Evolutionary conservation across 2,329 filamentous ascomycete species (phyloP), one percentile per base, ranked within the genome.

Genomic region (Aspergillus sp.): DNA sequence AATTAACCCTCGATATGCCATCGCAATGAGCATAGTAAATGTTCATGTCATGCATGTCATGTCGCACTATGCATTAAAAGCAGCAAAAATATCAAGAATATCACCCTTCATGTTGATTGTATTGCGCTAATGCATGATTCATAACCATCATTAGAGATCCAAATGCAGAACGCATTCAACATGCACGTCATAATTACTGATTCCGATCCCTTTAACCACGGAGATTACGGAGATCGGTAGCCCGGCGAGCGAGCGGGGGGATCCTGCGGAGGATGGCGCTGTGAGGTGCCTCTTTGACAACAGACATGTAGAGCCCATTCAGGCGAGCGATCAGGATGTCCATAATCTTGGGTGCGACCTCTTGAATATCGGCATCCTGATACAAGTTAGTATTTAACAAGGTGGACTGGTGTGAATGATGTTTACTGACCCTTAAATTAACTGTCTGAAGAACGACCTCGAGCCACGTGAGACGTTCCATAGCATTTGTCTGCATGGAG

Each of bases 311-410:
- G 19, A 83, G 75, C 30, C 72, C 74, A 54, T 86, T 82, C 47
- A 88, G 74, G 48, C 85, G 81, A 66, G 83, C 76, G 48, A 78
- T 79, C 46, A 88, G 74, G 56, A 86, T 80, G 33, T 85, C 82
- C 79, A 87, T 83, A 60, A 86, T 85, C 67, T 79, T 80, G 1
- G 83, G 82, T 12, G 81, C 79, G 17, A 86, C 80, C 55, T 85
- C 81, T 44, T 72, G 75, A 55, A 86, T 80, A 47, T 86, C 83
- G 40, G 74, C 66, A 61, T 84, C 80, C 80, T 83, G 58, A 41
- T 41, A 39, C 8, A 47, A 20, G 46, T 66, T 49, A 63, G 48
- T 48, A 48, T 49, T 40, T 24, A 22, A 41, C n/a, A 3, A 34
- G 27, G 27, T 19, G 4, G 34, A 24, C 40, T 11, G 11, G 5